Conservation (phyloP, 768 basidiomycete species). For the Agaricus subrufescens region DNA sequence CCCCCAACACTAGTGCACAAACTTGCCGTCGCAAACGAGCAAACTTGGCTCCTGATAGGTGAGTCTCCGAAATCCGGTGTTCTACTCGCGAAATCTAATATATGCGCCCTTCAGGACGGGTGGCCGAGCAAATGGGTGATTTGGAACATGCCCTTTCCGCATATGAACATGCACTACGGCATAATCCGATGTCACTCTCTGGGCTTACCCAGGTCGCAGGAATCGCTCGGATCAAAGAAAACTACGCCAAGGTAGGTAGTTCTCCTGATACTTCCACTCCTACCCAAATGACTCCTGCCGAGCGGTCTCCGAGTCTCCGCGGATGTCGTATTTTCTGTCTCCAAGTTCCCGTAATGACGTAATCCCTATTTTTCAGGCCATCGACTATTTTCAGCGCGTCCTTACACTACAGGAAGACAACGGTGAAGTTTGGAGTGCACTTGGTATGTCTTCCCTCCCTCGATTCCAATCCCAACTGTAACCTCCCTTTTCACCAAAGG, state of each 20-base stretch:
- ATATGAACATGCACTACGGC: slow-evolving; percentile 93
- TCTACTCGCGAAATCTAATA: slow-evolving; percentile 9
- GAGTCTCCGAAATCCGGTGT: slow-evolving; percentile 17
- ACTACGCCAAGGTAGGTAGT: slow-evolving; percentile 83
- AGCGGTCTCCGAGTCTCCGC: slow-evolving; percentile 28
- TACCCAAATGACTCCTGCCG: slow-evolving; percentile 16
- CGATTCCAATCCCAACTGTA: slow-evolving; percentile 1
- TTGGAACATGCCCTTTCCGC: slow-evolving; percentile 88
- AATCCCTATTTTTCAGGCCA: slow-evolving; percentile 56
- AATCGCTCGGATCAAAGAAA: slow-evolving; percentile 96
- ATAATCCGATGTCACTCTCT: slow-evolving; percentile 87
- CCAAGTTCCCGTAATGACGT: slow-evolving; percentile 36
- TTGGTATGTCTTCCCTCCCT: slow-evolving; percentile 50
- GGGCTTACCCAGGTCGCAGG: slow-evolving; percentile 93
- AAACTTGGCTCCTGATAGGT: slow-evolving; percentile 96
- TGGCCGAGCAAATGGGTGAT: slow-evolving; percentile 95
- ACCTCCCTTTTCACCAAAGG: slow-evolving; percentile 38
- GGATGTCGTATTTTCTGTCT: slow-evolving; percentile 26
- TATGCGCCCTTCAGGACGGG: slow-evolving; percentile 58
- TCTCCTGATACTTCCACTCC: slow-evolving; percentile 13
- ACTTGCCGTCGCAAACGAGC: slow-evolving; percentile 83
- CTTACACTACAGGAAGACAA: slow-evolving; percentile 90
- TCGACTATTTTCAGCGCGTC: slow-evolving; percentile 95
- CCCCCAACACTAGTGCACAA: slow-evolving; percentile 59
- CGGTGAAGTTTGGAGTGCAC: slow-evolving; percentile 97